These are phyloP conservation scores for Coelomomyces lativittatus DNA, from an alignment of 371 early-diverging fungal species.

Conservation along the genomic window DNA sequence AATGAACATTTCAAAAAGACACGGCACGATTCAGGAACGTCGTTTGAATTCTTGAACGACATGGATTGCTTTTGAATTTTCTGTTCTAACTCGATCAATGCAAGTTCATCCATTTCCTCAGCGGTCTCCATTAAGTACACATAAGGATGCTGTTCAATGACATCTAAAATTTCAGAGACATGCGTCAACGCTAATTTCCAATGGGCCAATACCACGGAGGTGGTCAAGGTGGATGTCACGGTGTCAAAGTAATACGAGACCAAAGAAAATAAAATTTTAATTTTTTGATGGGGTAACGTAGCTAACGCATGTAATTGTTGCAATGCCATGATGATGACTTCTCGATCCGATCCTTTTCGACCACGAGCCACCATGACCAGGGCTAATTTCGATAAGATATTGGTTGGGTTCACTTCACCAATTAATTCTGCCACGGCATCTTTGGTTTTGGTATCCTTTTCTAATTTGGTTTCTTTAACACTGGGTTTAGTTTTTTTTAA, in stretches of 20 bases:
- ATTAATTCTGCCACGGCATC: slow-evolving; percentile 4
- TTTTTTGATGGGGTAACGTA: slow-evolving; percentile 56
- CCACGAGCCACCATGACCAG: slow-evolving; percentile 74
- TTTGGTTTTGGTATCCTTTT: not conserved
- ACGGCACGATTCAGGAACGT: not conserved
- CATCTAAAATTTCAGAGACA: slow-evolving; percentile 49
- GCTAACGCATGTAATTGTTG: slow-evolving; percentile 48
- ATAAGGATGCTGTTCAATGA: slow-evolving; percentile 49
- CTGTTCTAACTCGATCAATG: slow-evolving; percentile 47
- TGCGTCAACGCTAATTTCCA: slow-evolving; percentile 63
- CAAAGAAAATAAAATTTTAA: slow-evolving; percentile 64
- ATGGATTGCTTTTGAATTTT: not conserved
- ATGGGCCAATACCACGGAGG: slow-evolving; percentile 50
- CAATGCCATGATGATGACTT: slow-evolving; percentile 50
- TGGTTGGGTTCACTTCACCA: slow-evolving; percentile 42
- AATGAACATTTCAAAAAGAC: slow-evolving; percentile 55
- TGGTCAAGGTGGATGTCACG: slow-evolving; percentile 28
- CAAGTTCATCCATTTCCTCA: slow-evolving; percentile 47
- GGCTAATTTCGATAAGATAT: slow-evolving; percentile 57
- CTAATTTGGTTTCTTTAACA: slow-evolving; percentile 57
- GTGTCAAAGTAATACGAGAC: slow-evolving; percentile 82
- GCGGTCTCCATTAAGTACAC: slow-evolving; percentile 45
- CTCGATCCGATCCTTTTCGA: slow-evolving; percentile 80
- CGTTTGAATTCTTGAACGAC: slow-evolving; percentile 1
- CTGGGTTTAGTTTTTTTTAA: slow-evolving; percentile 28